Conservation (phyloP, 148 eudicot genomes). For the Beta vulgaris region DNA sequence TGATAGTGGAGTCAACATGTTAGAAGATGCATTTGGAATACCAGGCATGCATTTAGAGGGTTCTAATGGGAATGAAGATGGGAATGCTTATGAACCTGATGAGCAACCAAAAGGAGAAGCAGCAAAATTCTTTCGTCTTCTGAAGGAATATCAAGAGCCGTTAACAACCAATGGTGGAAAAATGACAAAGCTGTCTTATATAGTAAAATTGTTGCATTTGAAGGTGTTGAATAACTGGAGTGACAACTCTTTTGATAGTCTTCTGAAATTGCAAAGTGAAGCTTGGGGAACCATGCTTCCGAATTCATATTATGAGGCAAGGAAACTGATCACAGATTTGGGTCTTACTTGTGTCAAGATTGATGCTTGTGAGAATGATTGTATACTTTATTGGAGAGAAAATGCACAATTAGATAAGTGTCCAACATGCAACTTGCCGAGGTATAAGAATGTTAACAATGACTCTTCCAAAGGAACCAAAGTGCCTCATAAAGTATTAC, state of each 20-base stretch:
- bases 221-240: slow-evolving; percentile 18
- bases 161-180: neutral
- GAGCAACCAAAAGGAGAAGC: slow-evolving; percentile 13
- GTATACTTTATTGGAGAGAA: slow-evolving; percentile 21
- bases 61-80: too few species aligned
- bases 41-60: too few species aligned
- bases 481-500: slow-evolving; percentile 18
- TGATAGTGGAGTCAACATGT: too few species aligned
- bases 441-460: neutral
- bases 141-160: slow-evolving; percentile 15
- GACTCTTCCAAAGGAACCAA: neutral
- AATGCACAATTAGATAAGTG: slow-evolving; percentile 1
- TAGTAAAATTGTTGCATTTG: slow-evolving; percentile 18
- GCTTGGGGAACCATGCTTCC: slow-evolving; percentile 15
- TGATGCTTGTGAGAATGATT: slow-evolving; percentile 22
- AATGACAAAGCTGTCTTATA: slow-evolving; percentile 14
- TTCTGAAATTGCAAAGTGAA: slow-evolving; percentile 4
- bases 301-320: slow-evolving; percentile 20
- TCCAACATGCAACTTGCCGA: slow-evolving; percentile 7
- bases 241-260: slow-evolving; percentile 11
- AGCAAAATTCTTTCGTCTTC: neutral
- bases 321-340: slow-evolving; percentile 15
- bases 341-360: slow-evolving; percentile 25
- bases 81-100: too few species aligned
- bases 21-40: too few species aligned